Base-by-base conservation (phyloP, 345 rosid species). In the Bretschneidera sinensis region DNA sequence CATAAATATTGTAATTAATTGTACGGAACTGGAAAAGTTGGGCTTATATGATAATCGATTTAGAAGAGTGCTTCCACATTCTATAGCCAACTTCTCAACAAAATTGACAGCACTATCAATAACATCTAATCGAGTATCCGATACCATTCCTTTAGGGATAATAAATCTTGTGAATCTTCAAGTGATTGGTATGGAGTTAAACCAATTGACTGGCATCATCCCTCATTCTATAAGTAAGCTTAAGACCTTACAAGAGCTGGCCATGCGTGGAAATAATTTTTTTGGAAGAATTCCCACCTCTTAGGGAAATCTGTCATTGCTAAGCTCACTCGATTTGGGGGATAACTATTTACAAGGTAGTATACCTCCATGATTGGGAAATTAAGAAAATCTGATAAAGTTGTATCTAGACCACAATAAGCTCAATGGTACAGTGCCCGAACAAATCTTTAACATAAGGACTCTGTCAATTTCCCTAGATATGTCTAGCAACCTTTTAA, bases 351-450 rank as follows among this genome's bases (percentile, higher is more conserved):
- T 62, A 19, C 7, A 51, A 43, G 68, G 73, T 10, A 28, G 43
- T n/a, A 69, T 57, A 24, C 60, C 73, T 28, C 17, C 64, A 0
- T 23, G 43, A 51, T 10, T 51, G 9, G 60, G 68, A 25, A 53
- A 58, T 21, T 43, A 49, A 19, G 54, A 19, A n/a, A 50, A 17
- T 10, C 33, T 57, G 35, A n/a, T 31, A 45, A 0, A 0, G 39
- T 21, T 57, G 49, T 9, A 13, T 43, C 22, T 62, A 13, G 16
- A 8, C 5, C 13, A 28, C 18, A 57, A 69, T 24, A 24, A 48
- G 35, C 60, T 69, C 47, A 69, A 16, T 57, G 68, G 60, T 19
- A 19, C 21, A 5, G 21, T 63, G 17, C 73, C 68, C 21, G 11
- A 14, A 10, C 50, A 63, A 22, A 34, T 51, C n/a, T 15, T 33